Base-by-base conservation (phyloP, 2,329 filamentous ascomycete genomes). In the Colletotrichum graminicola region DNA sequence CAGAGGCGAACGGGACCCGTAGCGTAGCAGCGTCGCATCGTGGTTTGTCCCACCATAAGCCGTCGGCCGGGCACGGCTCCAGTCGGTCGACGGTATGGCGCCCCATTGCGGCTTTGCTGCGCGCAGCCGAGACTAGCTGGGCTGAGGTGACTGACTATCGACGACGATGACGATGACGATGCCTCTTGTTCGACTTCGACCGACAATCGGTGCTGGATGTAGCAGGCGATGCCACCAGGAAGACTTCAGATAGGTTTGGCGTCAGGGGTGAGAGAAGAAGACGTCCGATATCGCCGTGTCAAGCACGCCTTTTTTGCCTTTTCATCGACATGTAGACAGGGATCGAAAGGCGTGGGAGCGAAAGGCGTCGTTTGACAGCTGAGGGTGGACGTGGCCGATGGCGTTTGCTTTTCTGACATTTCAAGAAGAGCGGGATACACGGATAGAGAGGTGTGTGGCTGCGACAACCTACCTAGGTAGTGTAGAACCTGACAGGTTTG, bases 71-170 rank as follows among this genome's bases (percentile, higher is more conserved):
- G 36, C 59, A 55, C 69, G 69, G 69, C 69, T 72, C 69, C 54
- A 72, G 69, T 72, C 69, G 69, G 69, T 64, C 68, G 64, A 68
- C 68, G 57, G 57, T 36, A 62, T 71, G n/a, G 49, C 34, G 65
- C 51, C 69, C 69, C 69, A 68, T 69, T 63, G 65, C 68, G 65
- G 68, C 65, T 71, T 71, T 71, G 59, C 52, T 71, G 68, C 65
- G 68, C 68, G 68, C 68, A 52, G 59, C 68, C 68, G 68, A 71
- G 63, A 54, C 52, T 59, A 45, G 34, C 59, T 41, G 57, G 39
- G 62, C 16, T 18, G 41, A 18, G 16, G 39, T 16, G 39, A 41
- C 39, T 16, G 2, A 41, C 14, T 41, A 41, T 41, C 41, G 41
- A 43, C 41, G 18, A 21, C 39, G 39, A 41, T 6, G 39, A 41